Percentiles rank a stretch among this genome's conserved stretches.
These are phyloP conservation scores for Endocalyx cinctus DNA, from an alignment of 2,329 filamentous ascomycete species.

Conservation along the genomic window DNA sequence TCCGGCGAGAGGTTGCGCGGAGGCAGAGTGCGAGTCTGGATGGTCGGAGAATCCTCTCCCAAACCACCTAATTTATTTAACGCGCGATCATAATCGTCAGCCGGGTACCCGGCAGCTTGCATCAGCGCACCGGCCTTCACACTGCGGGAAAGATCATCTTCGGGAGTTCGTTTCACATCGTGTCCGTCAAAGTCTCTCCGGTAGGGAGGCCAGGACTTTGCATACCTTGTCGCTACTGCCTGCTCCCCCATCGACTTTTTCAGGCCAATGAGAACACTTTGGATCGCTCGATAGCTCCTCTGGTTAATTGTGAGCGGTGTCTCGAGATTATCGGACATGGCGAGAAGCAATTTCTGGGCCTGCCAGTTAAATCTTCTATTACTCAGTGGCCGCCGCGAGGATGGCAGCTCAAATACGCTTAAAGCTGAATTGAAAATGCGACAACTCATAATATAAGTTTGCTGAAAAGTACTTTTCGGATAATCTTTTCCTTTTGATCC, in stretches of 20 bases:
- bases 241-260: slow-evolving; percentile 49
- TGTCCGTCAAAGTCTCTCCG: slow-evolving; percentile 52
- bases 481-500: no score
- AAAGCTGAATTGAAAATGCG: slow-evolving; percentile 41
- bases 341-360: slow-evolving; percentile 50
- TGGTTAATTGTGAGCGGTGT: slow-evolving; percentile 47
- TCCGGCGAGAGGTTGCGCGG: slow-evolving; percentile 30
- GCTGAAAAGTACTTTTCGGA: no score
- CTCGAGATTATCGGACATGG: slow-evolving; percentile 43
- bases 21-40: slow-evolving; percentile 44
- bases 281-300: slow-evolving; percentile 50
- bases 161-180: slow-evolving; percentile 47
- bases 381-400: slow-evolving; percentile 26
- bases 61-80: slow-evolving; percentile 51
- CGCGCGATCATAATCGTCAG: slow-evolving; percentile 40
- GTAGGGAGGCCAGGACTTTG: slow-evolving; percentile 57
- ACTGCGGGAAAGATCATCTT: slow-evolving; percentile 51
- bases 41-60: slow-evolving; percentile 47
- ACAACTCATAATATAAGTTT: no score
- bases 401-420: slow-evolving; percentile 29
- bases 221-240: slow-evolving; percentile 42
- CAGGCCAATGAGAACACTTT: slow-evolving; percentile 47
- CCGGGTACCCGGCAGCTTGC: slow-evolving; percentile 52
- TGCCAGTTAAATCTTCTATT: slow-evolving; percentile 50
- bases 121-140: slow-evolving; percentile 49